Conservation (phyloP, 1,284 basidiomycete species). For the Trichosporon sp. region DNA sequence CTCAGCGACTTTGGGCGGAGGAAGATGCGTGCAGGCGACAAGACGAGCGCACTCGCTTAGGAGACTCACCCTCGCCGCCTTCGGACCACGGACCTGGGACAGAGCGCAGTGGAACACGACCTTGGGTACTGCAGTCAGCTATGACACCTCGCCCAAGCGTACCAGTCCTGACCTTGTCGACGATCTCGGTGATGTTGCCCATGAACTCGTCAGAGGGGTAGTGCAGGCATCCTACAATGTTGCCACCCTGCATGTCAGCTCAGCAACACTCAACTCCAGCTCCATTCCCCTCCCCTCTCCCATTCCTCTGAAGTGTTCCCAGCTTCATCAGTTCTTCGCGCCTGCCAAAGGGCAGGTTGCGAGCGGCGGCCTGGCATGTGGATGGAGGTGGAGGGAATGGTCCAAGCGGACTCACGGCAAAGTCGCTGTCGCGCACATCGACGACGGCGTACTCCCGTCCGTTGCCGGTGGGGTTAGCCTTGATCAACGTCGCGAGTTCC, state of each 20-base stretch:
- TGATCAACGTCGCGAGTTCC: conserved; percentile 54
- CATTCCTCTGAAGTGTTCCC: too few species aligned
- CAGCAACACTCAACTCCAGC: too few species aligned
- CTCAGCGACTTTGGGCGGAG: too few species aligned
- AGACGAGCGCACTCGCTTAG: not conserved
- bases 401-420: conserved; percentile 42
- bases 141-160: conserved; percentile 17
- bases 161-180: conserved; percentile 46
- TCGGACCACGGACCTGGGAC: conserved; percentile 55
- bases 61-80: conserved; percentile 51
- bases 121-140: conserved; percentile 43
- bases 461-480: conserved; percentile 38
- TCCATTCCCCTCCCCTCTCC: too few species aligned
- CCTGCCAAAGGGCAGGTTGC: too few species aligned
- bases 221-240: conserved; percentile 54
- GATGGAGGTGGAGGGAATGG: too few species aligned
- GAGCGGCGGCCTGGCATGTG: too few species aligned
- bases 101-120: conserved; percentile 57
- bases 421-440: conserved; percentile 56
- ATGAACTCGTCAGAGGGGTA: conserved; percentile 51
- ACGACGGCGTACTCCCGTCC: conserved; percentile 49
- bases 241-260: conserved; percentile 50
- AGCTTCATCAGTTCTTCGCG: too few species aligned
- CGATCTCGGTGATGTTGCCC: conserved; percentile 45
- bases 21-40: too few species aligned